Base-by-base conservation (phyloP, 805 yeast species). In the Torulaspora indica region DNA sequence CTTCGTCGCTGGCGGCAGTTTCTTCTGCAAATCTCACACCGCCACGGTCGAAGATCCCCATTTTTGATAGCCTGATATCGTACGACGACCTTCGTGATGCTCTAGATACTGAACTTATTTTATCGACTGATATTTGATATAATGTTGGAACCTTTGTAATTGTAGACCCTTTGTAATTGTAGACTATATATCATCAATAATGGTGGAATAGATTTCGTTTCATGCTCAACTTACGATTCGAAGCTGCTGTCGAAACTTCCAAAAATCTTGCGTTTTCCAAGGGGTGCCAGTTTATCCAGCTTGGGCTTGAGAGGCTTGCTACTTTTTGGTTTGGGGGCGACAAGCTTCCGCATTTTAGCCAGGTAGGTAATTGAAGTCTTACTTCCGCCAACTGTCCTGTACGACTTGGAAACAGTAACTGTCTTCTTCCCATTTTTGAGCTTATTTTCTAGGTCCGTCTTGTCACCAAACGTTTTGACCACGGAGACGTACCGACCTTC, bases 311-410 rank as follows among this genome's bases (percentile, higher is more conserved):
- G 35, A 24, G 43, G 27, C 18, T 39, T 35, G 37, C 44, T 41
- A 31, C 44, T 39, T 54, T 52, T 3, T 63, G 36, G 46, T 39
- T 55, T 52, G 1, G 65, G 66, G 2, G 66, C 61, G 17, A 51
- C 57, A 2, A 64, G 50, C 41, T 58, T 59, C 46, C 65, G 61
- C 23, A 62, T 59, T 35, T 61, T 62, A 8, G 81, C 76, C 56
- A 77, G 58, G 43, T 74, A 75, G 36, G 82, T 74, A 49, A 84
- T 74, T 7, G 84, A 76, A 1, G 84, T 77, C 48, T 71, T 75
- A 4, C 77, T 66, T 6, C 82, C 77, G 1, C 78, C 70, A 1
- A 78, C 81, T 8, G 74, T 71, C 57, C 72, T 79, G 54, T 77
- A 76, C 23, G 74, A 71, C 27, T 75, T 75, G 35, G 78, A 71